Evolutionary conservation across 306 rosid genomes (phyloP), one percentile per base, ranked within the genome.

Genomic region (Vigna radiata): DNA sequence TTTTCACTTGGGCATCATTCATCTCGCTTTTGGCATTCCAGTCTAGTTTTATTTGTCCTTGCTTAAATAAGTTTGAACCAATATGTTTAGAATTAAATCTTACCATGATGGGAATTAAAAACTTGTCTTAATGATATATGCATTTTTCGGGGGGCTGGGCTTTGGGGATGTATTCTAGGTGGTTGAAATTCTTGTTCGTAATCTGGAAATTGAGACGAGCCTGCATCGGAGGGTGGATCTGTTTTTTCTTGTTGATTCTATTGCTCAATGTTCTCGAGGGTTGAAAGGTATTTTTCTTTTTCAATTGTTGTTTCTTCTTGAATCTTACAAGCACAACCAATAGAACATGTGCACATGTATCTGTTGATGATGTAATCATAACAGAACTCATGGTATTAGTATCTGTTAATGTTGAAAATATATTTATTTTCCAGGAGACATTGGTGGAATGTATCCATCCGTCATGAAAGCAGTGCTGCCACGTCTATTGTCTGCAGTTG

Each of bases 161-260:
- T 72, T 36, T 71, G 68, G 43, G 70, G 76, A 5, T 81, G 50
- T 75, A 44, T 70, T 70, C 29, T 77, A 96, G 99, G 99, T 88
- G 79, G 79, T 96, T 52, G 99, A 93, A 69, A 84, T 89, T 68
- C 89, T 96, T 70, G 91, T 85, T 27, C 90, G 68, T 16, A 83
- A 66, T 83, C 81, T 96, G 86, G 97, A 96, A 86, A 85, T 25
- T 41, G 94, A 93, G 81, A 70, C 96, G 69, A 91, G 89, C 89
- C 78, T 93, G 69, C 89, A 77, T 69, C 88, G 91, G 58, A 88
- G 90, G 86, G 91, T 96, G 82, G 99, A 93, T 81, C 79, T 96
- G 60, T 93, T 96, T 85, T 96, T 93, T 73, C 96, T 96, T 68
- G 93, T 96, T 43, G 99, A 96, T 65, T 93, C 99, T 52, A 91